Percentiles rank a stretch among this genome's conserved stretches.
Conservation (phyloP, 2,329 filamentous ascomycete species). For the Monosporascus sp. region DNA sequence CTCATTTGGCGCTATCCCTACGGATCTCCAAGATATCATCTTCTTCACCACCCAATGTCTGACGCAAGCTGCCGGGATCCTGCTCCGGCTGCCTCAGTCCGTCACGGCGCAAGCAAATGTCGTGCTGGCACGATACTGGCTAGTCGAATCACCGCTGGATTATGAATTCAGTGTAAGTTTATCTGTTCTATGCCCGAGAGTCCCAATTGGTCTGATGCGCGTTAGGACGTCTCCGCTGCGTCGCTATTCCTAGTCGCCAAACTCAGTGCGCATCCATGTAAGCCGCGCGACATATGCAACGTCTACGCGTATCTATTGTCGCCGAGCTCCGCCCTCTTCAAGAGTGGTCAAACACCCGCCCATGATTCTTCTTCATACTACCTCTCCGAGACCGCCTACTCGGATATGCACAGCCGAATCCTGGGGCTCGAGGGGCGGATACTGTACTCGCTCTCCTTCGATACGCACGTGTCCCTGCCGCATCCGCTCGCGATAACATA, state of each 20-base stretch:
- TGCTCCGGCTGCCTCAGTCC: slow-evolving; percentile 80
- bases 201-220: slow-evolving; percentile 3
- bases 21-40: slow-evolving; percentile 66
- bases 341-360: slow-evolving; percentile 20
- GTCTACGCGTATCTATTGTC: slow-evolving; percentile 79
- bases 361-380: slow-evolving; percentile 54
- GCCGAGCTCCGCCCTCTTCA: slow-evolving; percentile 49
- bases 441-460: slow-evolving; percentile 71
- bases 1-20: slow-evolving; percentile 54
- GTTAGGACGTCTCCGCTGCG: slow-evolving; percentile 75
- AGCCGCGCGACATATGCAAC: slow-evolving; percentile 75
- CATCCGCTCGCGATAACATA: slow-evolving; percentile 88
- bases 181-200: neutral
- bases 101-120: slow-evolving; percentile 82
- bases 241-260: slow-evolving; percentile 79
- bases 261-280: slow-evolving; percentile 70
- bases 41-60: slow-evolving; percentile 68
- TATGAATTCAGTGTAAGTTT: slow-evolving; percentile 51
- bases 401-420: slow-evolving; percentile 57
- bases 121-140: slow-evolving; percentile 76
- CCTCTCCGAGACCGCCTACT: slow-evolving; percentile 69
- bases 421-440: slow-evolving; percentile 74
- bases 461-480: slow-evolving; percentile 79
- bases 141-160: slow-evolving; percentile 51
- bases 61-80: slow-evolving; percentile 72